These are phyloP conservation scores for Populus simonii DNA, from an alignment of 345 rosid species.

Conservation along the genomic window DNA sequence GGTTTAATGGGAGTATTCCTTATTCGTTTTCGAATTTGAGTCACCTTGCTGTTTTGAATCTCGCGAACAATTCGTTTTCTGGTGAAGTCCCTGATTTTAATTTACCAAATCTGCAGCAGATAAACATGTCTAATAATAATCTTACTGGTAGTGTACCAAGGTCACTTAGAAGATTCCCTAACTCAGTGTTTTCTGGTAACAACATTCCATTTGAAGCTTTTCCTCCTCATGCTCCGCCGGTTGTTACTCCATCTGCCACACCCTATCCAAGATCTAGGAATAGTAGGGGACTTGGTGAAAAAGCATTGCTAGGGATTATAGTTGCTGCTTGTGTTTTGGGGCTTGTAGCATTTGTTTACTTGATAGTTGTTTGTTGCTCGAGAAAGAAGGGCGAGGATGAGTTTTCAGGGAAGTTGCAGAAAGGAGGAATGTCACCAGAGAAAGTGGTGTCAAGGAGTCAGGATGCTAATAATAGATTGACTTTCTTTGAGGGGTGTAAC, in stretches of 20 bases:
- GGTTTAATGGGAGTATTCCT: constrained; percentile 69
- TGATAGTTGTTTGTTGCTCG: constrained; percentile 51
- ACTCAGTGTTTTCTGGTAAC: constrained; percentile 66
- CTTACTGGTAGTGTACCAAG: constrained; percentile 59
- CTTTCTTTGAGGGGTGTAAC: constrained; percentile 88
- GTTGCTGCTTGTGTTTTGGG: constrained; percentile 45
- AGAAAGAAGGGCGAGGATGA: constrained; percentile 43
- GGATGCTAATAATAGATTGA: constrained; percentile 74
- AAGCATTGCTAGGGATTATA: constrained; percentile 51
- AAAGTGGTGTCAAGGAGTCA: constrained; percentile 69
- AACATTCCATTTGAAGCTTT: constrained; percentile 34
- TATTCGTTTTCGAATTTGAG: constrained; percentile 52
- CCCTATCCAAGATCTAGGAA: constrained; percentile 26
- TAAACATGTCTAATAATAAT: constrained; percentile 62
- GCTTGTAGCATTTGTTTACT: constrained; percentile 40
- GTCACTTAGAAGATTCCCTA: constrained; percentile 58
- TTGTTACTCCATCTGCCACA: constrained; percentile 26
- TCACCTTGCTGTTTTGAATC: constrained; percentile 57
- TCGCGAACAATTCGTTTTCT: constrained; percentile 74
- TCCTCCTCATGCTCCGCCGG: constrained; percentile 36
- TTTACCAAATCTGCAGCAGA: constrained; percentile 49
- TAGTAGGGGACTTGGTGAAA: constrained; percentile 39
- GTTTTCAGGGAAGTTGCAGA: constrained; percentile 51
- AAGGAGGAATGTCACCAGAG: constrained; percentile 82
- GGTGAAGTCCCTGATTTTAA: constrained; percentile 72